These are phyloP conservation scores for Camillea tinctor DNA, from an alignment of 2,329 filamentous ascomycete species.

Conservation along the genomic window DNA sequence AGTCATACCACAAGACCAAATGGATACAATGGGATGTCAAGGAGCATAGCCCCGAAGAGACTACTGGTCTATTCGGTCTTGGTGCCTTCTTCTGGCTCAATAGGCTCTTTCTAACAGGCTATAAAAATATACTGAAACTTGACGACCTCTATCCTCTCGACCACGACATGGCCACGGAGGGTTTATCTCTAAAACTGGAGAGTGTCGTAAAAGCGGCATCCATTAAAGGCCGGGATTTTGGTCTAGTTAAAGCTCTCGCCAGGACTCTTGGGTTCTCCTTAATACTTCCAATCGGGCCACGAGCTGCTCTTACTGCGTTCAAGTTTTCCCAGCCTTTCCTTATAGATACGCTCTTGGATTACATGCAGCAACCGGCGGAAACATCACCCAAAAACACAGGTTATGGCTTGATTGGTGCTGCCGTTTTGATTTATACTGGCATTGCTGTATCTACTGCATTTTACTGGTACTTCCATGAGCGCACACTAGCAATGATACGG, in stretches of 20 bases:
- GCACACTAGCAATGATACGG: conserved; percentile 30
- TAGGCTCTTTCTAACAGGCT: conserved; percentile 35
- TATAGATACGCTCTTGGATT: conserved; percentile 30
- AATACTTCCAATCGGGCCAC: conserved; percentile 27
- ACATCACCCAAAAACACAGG: conserved; percentile 25
- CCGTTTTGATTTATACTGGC: conserved; percentile 38
- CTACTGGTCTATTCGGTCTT: conserved; percentile 30
- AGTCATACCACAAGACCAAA: conserved; percentile 38
- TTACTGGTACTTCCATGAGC: conserved; percentile 40
- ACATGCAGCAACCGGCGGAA: conserved; percentile 25
- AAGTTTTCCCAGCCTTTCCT: conserved; percentile 36
- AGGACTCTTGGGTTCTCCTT: conserved; percentile 18
- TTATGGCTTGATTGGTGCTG: conserved; percentile 44
- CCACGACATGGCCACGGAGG: conserved; percentile 11
- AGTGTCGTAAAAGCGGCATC: conserved; percentile 9
- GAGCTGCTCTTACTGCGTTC: conserved; percentile 29
- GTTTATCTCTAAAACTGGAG: conserved; percentile 17
- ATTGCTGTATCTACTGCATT: conserved; percentile 40
- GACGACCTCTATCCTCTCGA: conserved; percentile 37
- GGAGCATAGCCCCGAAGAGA: conserved; percentile 39
- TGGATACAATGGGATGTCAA: conserved; percentile 39
- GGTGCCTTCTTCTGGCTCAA: conserved; percentile 35
- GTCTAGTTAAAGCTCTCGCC: conserved; percentile 10
- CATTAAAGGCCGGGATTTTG: conserved; percentile 13
- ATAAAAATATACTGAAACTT: conserved; percentile 31